Base-by-base conservation (phyloP, 805 yeast species). In the Monosporozyma siamensis region DNA sequence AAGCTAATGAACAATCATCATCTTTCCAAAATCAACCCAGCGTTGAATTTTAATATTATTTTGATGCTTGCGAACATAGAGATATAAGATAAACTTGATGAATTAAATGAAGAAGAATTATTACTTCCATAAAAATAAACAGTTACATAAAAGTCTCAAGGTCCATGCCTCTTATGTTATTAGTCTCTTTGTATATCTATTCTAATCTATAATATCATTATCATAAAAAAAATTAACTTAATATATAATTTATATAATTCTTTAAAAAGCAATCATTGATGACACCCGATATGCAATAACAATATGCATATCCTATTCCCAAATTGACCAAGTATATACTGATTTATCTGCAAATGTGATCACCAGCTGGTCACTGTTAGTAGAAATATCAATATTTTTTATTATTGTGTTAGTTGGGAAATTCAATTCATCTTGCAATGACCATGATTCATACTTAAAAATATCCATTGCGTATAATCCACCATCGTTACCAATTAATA, bases 361-460 rank as follows among this genome's bases (percentile, higher is more conserved):
- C 6, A 51, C 43, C 4, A 57, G 36, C 20, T 40, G 32, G 7
- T 46, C 35, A 9, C 35, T 39, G 6, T 44, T 38, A 3, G 23
- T n/a, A 21, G 39, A 41, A 6, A 50, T 31, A 32, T 52, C 59
- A 46, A 59, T 35, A 15, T 54, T 45, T 36, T 61, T 57, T 1
- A 59, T 50, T 24, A 64, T 52, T 14, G 39, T 38, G 56, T 44
- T 46, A 57, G 64, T 38, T 53, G 56, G 30, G 59, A 27, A 40
- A 56, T 61, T 45, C 57, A 66, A 45, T 52, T 55, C 29, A 66
- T 38, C 45, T 9, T 59, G 68, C 45, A 59, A 54, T 22, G 66
- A 41, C 63, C 65, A 55, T 4, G 63, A 46, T 34, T 59, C 61
- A 8, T 55, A 52, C 9, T 49, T 56, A 9, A 34, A 34, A 5